Base-by-base conservation (phyloP, 805 yeast species). In the Debaryomyces maramus region DNA sequence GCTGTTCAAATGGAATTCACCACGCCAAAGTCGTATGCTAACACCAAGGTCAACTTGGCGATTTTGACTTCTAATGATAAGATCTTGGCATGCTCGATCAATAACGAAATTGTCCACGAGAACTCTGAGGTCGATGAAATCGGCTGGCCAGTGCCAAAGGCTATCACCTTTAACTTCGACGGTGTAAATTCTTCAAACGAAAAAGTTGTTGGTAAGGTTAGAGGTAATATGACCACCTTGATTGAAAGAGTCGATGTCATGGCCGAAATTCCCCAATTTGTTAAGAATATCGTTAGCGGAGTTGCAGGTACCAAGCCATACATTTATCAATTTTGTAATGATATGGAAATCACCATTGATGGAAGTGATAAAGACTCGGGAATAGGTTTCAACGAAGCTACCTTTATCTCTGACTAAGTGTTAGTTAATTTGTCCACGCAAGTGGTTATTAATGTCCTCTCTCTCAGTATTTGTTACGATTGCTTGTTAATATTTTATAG, bases 261-360 rank as follows among this genome's bases (percentile, higher is more conserved):
- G 97, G 87, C 89, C 37, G 98, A 93, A 67, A 83, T 93, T 43
- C 99, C 99, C 19, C 83, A 80, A 47, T 89, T 93, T 65, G 95
- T 93, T 51, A 93, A 91, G 69, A 85, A 83, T 53, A 85, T 93
- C 43, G 98, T 88, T 33, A 81, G 90, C 46, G 96, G 96, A 43
- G 95, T 91, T 39, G 93, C 93, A 11, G 99, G 98, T 36, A 83
- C 98, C 19, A 87, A 85, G 60, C 99, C 99, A n/a, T 91, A 79
- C 70, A 91, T 93, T 55, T 93, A 90, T 67, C 98, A 93, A 70
- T 93, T 80, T 69, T 78, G 84, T 60, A 83, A 87, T 60, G 75
- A 77, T 39, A 67, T 83, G 56, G 62, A 69, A 5, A 67, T 86
- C 45, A 71, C 65, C 47, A 53, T 69, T 34, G 56, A 70, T 30